Percentiles rank a stretch among this genome's conserved stretches.
Evolutionary conservation across 768 basidiomycete genomes (phyloP).

Genomic region (Pleurotus djamor): DNA sequence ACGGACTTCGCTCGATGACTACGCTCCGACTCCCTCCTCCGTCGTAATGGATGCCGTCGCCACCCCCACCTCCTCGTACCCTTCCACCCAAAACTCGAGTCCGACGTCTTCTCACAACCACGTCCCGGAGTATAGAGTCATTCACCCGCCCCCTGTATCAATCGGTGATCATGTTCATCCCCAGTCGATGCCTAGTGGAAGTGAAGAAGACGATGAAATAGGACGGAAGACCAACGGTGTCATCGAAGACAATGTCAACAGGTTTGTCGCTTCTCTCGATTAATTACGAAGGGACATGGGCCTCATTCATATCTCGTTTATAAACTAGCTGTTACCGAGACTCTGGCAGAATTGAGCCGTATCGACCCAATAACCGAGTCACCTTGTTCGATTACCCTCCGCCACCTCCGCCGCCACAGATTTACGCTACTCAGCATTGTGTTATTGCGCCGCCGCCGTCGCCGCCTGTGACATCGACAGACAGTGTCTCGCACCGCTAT

Average conservation of each 20-base stretch:
- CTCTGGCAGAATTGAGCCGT: neutral
- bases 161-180: too few relatives aligned
- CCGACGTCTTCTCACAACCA: neutral
- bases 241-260: too few relatives aligned
- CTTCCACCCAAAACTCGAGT: neutral
- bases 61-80: neutral
- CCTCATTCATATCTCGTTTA: neutral
- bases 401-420: neutral
- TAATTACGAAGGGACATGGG: too few relatives aligned
- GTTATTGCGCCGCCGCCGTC: neutral
- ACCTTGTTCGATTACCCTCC: neutral
- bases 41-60: neutral
- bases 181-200: too few relatives aligned
- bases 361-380: too few relatives aligned
- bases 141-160: too few relatives aligned
- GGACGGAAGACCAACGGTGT: too few relatives aligned
- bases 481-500: neutral
- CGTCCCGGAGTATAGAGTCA: too few relatives aligned
- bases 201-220: too few relatives aligned
- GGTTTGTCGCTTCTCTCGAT: too few relatives aligned
- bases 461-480: neutral
- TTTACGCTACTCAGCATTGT: neutral
- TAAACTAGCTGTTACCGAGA: neutral
- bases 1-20: slow-evolving; percentile 7
- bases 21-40: neutral